These are phyloP conservation scores for Globisporangium perplexum DNA, from an alignment of 352 stramenopile species.

Conservation along the genomic window DNA sequence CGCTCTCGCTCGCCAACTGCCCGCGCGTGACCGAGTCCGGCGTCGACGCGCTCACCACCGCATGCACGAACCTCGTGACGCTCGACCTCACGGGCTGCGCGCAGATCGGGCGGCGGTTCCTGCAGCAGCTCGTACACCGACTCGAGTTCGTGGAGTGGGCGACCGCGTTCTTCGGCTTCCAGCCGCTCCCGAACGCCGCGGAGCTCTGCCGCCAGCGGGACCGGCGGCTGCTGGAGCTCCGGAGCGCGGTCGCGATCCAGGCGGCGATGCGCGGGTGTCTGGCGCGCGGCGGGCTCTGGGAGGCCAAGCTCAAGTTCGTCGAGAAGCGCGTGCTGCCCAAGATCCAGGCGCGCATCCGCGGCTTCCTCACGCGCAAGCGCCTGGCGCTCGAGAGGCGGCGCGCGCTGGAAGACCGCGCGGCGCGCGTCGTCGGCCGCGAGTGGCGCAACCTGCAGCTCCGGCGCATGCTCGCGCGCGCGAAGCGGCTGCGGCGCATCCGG, in stretches of 20 bases:
- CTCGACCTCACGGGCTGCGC: slow-evolving; percentile 83
- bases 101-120: slow-evolving; percentile 61
- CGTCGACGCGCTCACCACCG: slow-evolving; percentile 47
- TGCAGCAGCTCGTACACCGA: slow-evolving; percentile 61
- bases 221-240: slow-evolving; percentile 28
- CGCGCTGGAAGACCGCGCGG: slow-evolving; percentile 24
- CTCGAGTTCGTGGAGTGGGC: slow-evolving; percentile 85
- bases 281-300: slow-evolving; percentile 60
- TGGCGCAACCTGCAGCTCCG: slow-evolving; percentile 56
- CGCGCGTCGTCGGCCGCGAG: slow-evolving; percentile 30
- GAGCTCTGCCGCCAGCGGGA: slow-evolving; percentile 68
- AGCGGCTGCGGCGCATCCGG: slow-evolving; percentile 47
- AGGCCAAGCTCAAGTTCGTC: slow-evolving; percentile 65
- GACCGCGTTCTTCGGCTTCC: slow-evolving; percentile 78
- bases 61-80: slow-evolving; percentile 71
- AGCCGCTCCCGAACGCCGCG: slow-evolving; percentile 75
- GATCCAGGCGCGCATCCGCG: slow-evolving; percentile 75
- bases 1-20: slow-evolving; percentile 65
- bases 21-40: slow-evolving; percentile 65
- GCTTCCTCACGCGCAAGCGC: slow-evolving; percentile 59
- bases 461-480: slow-evolving; percentile 37
- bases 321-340: slow-evolving; percentile 56
- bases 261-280: slow-evolving; percentile 76
- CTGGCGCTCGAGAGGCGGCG: slow-evolving; percentile 25
- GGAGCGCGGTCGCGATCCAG: slow-evolving; percentile 71